Conservation (phyloP, 257 asterid species). For the Salvia hispanica region DNA sequence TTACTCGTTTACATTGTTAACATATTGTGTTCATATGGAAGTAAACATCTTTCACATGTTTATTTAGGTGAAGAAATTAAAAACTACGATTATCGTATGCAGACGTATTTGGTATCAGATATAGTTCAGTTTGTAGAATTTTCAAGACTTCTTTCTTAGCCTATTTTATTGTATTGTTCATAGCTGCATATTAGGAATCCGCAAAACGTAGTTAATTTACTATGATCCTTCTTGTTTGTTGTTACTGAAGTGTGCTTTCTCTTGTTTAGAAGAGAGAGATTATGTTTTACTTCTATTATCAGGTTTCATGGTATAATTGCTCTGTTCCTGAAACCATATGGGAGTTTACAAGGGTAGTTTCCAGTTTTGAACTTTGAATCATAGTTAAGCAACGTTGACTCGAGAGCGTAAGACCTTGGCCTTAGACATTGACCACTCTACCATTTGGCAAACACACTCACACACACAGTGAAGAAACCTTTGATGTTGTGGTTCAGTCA, state of each 20-base stretch:
- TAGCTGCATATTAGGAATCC: background rate
- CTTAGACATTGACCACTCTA: no score
- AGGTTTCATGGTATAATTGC: background rate
- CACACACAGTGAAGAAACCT: background rate
- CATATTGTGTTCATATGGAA: background rate
- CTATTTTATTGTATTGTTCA: background rate
- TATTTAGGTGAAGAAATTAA: background rate
- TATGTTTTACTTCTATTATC: background rate
- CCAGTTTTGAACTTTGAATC: background rate
- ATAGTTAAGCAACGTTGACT: no score
- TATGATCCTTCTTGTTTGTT: background rate
- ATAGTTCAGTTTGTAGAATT: background rate
- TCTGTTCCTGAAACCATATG: no score
- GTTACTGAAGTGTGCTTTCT: background rate
- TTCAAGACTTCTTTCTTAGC: background rate
- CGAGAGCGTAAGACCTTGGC: no score
- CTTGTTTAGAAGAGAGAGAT: background rate
- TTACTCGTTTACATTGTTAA: background rate
- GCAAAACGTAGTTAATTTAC: background rate
- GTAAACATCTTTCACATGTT: background rate
- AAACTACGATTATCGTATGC: background rate
- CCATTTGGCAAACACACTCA: no score
- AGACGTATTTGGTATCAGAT: background rate
- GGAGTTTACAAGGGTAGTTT: no score
- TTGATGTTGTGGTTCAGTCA: background rate